Evolutionary conservation across 2,329 filamentous ascomycete species (phyloP).

Genomic region (Rhynchosporium agropyri): DNA sequence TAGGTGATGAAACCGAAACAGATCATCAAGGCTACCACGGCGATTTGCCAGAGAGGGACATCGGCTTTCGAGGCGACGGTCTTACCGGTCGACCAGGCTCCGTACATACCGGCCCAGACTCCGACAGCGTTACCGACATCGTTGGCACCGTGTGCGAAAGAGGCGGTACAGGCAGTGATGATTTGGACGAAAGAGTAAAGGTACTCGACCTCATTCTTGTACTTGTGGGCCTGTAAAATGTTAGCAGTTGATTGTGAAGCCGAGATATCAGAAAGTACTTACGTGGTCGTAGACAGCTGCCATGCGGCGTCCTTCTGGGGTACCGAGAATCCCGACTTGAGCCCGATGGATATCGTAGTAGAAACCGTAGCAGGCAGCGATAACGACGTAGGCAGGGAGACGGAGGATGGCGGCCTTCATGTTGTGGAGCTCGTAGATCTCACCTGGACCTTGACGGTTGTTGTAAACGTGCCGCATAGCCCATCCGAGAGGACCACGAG

Average conservation of each 20-base stretch:
- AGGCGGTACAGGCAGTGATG: constrained; percentile 53
- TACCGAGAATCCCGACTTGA: constrained; percentile 70
- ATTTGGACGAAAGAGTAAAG: constrained; percentile 53
- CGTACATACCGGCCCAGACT: constrained; percentile 71
- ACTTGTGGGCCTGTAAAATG: constrained; percentile 55
- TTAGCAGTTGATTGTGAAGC: too few species aligned
- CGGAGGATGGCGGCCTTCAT: constrained; percentile 64
- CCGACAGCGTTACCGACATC: constrained; percentile 74
- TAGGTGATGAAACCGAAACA: constrained; percentile 72
- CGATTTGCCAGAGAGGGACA: constrained; percentile 77
- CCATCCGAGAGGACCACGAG: constrained; percentile 74
- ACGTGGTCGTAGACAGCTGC: constrained; percentile 61
- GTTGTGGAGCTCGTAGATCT: constrained; percentile 76
- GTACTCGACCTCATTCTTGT: constrained; percentile 71
- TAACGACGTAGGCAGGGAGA: constrained; percentile 67
- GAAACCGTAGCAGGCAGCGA: constrained; percentile 69
- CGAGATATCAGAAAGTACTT: too few species aligned
- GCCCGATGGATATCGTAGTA: constrained; percentile 83
- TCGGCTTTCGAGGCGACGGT: constrained; percentile 62
- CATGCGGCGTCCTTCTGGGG: constrained; percentile 75
- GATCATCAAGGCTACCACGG: constrained; percentile 65
- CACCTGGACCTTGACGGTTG: constrained; percentile 71
- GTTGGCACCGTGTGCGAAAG: constrained; percentile 70
- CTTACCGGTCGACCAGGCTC: constrained; percentile 65
- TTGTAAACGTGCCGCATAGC: constrained; percentile 76